These are phyloP conservation scores for Bipolaris victoriae DNA, from an alignment of 2,329 filamentous ascomycete genomes.

Conservation along the genomic window DNA sequence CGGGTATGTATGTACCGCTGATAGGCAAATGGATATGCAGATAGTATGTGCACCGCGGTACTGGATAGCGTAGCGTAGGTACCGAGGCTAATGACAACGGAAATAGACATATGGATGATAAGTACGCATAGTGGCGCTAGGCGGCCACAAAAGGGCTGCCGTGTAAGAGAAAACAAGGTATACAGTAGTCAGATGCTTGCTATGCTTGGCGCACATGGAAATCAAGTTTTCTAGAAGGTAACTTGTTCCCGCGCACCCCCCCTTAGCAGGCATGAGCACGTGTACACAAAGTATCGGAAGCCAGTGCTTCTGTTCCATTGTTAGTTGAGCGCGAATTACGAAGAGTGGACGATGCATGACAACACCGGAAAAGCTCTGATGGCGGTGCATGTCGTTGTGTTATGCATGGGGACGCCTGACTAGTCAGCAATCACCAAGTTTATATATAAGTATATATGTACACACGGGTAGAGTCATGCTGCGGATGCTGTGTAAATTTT, in stretches of 20 bases:
- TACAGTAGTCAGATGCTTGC: too few relatives aligned
- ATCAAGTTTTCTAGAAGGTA: background rate
- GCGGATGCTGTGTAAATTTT: background rate
- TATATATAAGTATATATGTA: too few relatives aligned
- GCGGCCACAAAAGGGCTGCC: too few relatives aligned
- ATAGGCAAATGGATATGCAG: too few relatives aligned
- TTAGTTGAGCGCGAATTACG: background rate
- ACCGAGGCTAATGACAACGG: too few relatives aligned
- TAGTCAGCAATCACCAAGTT: background rate
- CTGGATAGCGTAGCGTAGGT: too few relatives aligned
- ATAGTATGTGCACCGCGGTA: too few relatives aligned
- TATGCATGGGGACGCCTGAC: background rate
- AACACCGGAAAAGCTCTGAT: constrained; percentile 3
- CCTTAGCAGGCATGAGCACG: background rate
- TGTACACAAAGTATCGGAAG: background rate
- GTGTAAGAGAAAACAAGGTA: too few relatives aligned
- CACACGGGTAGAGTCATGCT: background rate
- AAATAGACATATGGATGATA: too few relatives aligned
- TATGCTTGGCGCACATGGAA: background rate
- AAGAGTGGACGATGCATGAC: background rate
- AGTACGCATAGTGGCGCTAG: too few relatives aligned
- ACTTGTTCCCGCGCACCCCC: background rate
- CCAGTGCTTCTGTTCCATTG: background rate
- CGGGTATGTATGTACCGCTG: too few relatives aligned
- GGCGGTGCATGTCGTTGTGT: background rate